phyloP scores from a whole-genome alignment of 352 stramenopile species.

The Phytopythium aichiense region DNA sequence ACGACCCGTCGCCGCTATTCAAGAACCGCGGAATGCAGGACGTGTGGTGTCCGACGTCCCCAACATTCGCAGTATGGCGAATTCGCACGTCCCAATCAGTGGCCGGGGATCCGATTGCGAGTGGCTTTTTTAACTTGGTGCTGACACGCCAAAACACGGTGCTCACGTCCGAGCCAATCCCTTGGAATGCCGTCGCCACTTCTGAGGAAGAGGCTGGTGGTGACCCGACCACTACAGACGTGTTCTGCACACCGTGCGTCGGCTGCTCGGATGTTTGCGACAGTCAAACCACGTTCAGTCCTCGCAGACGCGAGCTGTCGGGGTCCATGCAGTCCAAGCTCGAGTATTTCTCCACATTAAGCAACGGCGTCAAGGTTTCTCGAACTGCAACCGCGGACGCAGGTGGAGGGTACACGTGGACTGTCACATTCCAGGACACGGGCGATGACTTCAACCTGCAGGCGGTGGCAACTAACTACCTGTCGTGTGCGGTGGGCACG shows the following conservation, averaged over 20 bases:
- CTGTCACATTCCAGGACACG: constrained; percentile 88
- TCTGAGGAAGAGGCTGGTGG: constrained; percentile 77
- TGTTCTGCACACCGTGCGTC: constrained; percentile 63
- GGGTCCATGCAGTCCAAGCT: constrained; percentile 78
- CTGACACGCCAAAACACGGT: constrained; percentile 45
- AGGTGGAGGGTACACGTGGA: constrained; percentile 80
- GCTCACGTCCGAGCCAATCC: constrained; percentile 77
- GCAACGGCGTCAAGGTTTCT: constrained; percentile 68
- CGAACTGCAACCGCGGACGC: constrained; percentile 35
- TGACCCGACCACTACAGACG: constrained; percentile 24
- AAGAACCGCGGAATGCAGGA: constrained; percentile 54
- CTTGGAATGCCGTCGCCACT: constrained; percentile 90
- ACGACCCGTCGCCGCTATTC: constrained; percentile 66
- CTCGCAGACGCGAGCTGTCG: constrained; percentile 37
- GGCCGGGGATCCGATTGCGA: constrained; percentile 30
- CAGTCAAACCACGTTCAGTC: constrained; percentile 14
- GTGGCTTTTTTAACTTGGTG: constrained; percentile 53
- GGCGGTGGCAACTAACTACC: constrained; percentile 15
- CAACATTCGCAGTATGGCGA: constrained; percentile 54
- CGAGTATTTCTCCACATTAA: constrained; percentile 33
- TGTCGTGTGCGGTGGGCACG: constrained; percentile 15
- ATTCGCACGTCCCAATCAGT: constrained; percentile 31
- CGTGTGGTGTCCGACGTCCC: constrained; percentile 55
- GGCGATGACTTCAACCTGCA: constrained; percentile 76
- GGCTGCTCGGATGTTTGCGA: constrained; percentile 32